Conservation (phyloP, 164 flowering plant genomes). For the Paratinospora sagittata region DNA sequence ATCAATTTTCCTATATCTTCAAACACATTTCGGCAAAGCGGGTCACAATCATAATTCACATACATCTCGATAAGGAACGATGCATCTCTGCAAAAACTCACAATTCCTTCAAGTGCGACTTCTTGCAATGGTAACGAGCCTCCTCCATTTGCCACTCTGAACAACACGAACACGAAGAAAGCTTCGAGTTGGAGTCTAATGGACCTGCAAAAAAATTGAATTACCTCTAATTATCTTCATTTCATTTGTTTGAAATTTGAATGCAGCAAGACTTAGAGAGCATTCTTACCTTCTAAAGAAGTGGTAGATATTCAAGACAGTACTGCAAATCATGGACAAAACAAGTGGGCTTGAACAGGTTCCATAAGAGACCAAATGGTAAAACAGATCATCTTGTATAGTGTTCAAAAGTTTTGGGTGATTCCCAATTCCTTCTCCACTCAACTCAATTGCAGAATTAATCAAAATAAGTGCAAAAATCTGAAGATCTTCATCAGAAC, state of each 20-base stretch:
- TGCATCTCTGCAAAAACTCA: constrained; percentile 82
- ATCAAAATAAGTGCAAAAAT: constrained; percentile 70
- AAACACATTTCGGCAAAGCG: constrained; percentile 50
- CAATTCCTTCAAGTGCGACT: constrained; percentile 79
- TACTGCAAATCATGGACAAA: constrained; percentile 81
- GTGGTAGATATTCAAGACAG: constrained; percentile 65
- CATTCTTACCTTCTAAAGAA: constrained; percentile 60
- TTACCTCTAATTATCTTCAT: neutral
- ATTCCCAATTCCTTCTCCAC: constrained; percentile 64
- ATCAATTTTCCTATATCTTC: constrained; percentile 75
- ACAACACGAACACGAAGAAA: constrained; percentile 64
- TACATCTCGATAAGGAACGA: constrained; percentile 62
- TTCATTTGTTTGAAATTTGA: neutral
- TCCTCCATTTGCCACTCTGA: constrained; percentile 36
- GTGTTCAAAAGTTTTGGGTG: constrained; percentile 69
- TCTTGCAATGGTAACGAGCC: constrained; percentile 50
- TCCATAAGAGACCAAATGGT: constrained; percentile 76
- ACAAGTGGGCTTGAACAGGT: constrained; percentile 50
- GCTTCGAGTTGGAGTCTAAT: constrained; percentile 81
- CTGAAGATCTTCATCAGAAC: constrained; percentile 71
- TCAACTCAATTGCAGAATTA: constrained; percentile 67
- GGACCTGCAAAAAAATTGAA: constrained; percentile 36
- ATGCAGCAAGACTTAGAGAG: neutral
- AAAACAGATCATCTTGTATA: constrained; percentile 74
- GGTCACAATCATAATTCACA: constrained; percentile 76